phyloP scores from a whole-genome alignment of 2,329 filamentous ascomycete genomes.

The Pseudopyricularia javanii region DNA sequence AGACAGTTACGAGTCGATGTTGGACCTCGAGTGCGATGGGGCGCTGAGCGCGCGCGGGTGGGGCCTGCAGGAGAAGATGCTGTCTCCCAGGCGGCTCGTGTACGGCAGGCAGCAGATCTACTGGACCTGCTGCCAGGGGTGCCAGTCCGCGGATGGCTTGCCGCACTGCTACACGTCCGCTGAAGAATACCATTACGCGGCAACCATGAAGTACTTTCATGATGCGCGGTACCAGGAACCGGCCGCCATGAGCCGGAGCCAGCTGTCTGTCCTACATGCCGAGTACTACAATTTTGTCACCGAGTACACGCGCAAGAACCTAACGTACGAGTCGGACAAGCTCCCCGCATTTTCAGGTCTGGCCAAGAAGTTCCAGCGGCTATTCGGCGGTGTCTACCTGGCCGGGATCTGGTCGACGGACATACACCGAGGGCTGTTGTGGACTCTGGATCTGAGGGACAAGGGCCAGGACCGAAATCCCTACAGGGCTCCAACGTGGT shows the following conservation, averaged over 20 bases:
- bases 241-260: neutral
- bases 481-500: neutral
- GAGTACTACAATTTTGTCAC: neutral
- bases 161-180: neutral
- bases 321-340: neutral
- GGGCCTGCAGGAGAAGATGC: neutral
- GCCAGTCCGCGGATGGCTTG: neutral
- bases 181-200: neutral
- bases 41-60: neutral
- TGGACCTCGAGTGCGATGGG: neutral
- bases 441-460: neutral
- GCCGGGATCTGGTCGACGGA: conserved; percentile 1
- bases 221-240: neutral
- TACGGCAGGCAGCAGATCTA: neutral
- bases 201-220: neutral
- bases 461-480: neutral
- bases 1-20: neutral
- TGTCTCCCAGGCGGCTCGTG: neutral
- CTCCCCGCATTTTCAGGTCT: neutral
- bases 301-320: neutral
- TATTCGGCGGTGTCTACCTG: neutral
- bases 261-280: neutral
- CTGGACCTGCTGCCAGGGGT: neutral
- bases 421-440: neutral
- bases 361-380: neutral